Evolutionary conservation across 2,329 filamentous ascomycete genomes (phyloP).

Genomic region (Beauveria scarabaeidicola): DNA sequence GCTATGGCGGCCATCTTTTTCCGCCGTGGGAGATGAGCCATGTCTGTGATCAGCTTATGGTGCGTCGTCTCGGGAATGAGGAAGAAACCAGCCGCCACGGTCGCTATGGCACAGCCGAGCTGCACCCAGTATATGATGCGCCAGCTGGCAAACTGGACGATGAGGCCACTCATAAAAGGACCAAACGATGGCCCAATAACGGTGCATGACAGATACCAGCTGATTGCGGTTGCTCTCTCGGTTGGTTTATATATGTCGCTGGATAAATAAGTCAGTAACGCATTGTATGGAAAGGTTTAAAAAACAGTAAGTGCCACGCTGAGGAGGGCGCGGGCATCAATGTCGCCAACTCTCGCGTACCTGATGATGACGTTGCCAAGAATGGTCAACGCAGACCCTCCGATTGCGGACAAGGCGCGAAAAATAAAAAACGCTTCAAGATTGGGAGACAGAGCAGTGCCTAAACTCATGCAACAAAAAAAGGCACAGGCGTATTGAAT

Average conservation of each 20-base stretch:
- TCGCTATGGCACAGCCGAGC: conserved; percentile 55
- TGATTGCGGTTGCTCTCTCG: conserved; percentile 62
- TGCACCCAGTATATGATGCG: conserved; percentile 72
- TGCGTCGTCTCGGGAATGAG: conserved; percentile 68
- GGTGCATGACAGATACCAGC: conserved; percentile 65
- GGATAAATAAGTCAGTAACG: not conserved
- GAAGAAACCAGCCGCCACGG: conserved; percentile 51
- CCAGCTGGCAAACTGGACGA: conserved; percentile 68
- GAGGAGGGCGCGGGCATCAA: conserved; percentile 18
- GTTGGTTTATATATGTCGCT: conserved; percentile 56
- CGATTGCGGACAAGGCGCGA: conserved; percentile 63
- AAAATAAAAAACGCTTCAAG: conserved; percentile 66
- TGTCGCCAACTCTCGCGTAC: conserved; percentile 18
- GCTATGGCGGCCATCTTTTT: conserved; percentile 47
- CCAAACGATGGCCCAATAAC: conserved; percentile 64
- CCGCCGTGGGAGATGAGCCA: conserved; percentile 42
- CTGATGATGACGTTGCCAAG: conserved; percentile 63
- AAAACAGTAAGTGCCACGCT: not conserved
- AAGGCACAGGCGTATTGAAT: conserved; percentile 49
- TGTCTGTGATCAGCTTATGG: conserved; percentile 51
- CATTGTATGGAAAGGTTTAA: not conserved
- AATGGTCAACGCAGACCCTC: conserved; percentile 66
- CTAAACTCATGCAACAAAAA: conserved; percentile 62
- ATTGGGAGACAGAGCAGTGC: conserved; percentile 63
- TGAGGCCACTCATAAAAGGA: conserved; percentile 64